Evolutionary conservation across 768 basidiomycete species (phyloP), one percentile per base, ranked within the genome.

Genomic region (Amanita thiersii): DNA sequence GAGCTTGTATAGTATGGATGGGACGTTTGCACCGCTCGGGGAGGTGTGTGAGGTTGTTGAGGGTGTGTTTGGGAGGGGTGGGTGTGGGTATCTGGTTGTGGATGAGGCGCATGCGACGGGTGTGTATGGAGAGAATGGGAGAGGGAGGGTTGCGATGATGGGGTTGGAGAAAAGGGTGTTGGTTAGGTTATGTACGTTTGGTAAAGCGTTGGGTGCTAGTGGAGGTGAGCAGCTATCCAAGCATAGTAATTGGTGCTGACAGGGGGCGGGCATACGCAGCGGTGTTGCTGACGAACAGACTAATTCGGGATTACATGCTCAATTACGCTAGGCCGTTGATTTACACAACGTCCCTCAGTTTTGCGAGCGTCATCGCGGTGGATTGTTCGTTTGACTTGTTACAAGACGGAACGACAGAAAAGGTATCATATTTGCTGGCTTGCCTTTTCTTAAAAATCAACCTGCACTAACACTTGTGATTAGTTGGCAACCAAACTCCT

Each of bases 91-190:
- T 56, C 61, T 96, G 9, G 59, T 96, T 11, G 81, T 97, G 0
- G 94, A 97, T 46, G 93, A 96, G 56, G 94, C 94, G 0, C 94
- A 98, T 59, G 76, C 91, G 3, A 96, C 90, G 0, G 92, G 93
- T 0, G 66, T 97, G 5, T 94, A 91, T 58, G 92, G 93, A 0
- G 69, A 77, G 0, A 62, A 75, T 25, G 92, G 90, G 0, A 66
- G 77, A 29, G 92, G 93, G 0, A 58, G 90, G 2, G 86, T 87
- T 3, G 73, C 73, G 2, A 60, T 74, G 39, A 59, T 88, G 9
- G 87, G 84, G 0, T 60, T 92, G 28, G 82, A 86, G 53, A 56
- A 72, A 9, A 72, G 78, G 43, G 79, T 96, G 9, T 65, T 86
- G 7, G 83, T 81, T 12, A 66, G 92, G 32, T 62, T 97, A 30